Evolutionary conservation across 2,329 filamentous ascomycete species (phyloP).

Genomic region (Xylaria sp.): DNA sequence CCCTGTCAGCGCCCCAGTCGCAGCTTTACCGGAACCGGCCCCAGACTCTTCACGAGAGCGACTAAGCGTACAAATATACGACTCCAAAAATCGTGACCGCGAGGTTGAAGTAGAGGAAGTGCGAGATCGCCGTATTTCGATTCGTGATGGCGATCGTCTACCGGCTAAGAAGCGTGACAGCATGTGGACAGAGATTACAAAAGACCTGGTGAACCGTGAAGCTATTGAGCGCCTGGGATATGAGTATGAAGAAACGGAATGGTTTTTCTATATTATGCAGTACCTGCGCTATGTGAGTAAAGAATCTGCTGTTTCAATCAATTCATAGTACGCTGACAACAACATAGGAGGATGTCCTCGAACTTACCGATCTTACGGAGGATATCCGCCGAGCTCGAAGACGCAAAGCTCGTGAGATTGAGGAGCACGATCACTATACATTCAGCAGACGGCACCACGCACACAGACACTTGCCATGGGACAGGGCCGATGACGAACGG

Average conservation of each 20-base stretch:
- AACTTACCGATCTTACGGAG: conserved; percentile 84
- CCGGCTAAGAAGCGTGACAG: conserved; percentile 64
- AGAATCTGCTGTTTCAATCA: not conserved
- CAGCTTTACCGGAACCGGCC: conserved; percentile 49
- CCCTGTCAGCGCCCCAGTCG: conserved; percentile 48
- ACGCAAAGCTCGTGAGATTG: conserved; percentile 63
- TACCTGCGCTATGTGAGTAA: conserved; percentile 86
- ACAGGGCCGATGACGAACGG: conserved; percentile 68
- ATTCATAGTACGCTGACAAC: conserved; percentile 48
- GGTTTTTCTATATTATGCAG: conserved; percentile 91
- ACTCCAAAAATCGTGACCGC: conserved; percentile 53
- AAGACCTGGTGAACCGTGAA: conserved; percentile 87
- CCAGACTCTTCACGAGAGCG: conserved; percentile 47
- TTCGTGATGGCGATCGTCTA: conserved; percentile 51
- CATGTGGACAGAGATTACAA: conserved; percentile 98
- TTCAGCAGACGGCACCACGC: conserved; percentile 58
- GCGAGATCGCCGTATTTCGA: conserved; percentile 61
- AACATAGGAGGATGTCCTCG: conserved; percentile 82
- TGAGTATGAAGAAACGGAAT: conserved; percentile 88
- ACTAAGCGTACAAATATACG: conserved; percentile 60
- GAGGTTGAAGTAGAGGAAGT: conserved; percentile 67
- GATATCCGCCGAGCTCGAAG: conserved; percentile 76
- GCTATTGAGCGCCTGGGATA: conserved; percentile 88
- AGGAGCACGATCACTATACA: conserved; percentile 68
- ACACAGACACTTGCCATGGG: conserved; percentile 50